These are phyloP conservation scores for Acacia concinna DNA, from an alignment of 331 rosid species.

Conservation along the genomic window DNA sequence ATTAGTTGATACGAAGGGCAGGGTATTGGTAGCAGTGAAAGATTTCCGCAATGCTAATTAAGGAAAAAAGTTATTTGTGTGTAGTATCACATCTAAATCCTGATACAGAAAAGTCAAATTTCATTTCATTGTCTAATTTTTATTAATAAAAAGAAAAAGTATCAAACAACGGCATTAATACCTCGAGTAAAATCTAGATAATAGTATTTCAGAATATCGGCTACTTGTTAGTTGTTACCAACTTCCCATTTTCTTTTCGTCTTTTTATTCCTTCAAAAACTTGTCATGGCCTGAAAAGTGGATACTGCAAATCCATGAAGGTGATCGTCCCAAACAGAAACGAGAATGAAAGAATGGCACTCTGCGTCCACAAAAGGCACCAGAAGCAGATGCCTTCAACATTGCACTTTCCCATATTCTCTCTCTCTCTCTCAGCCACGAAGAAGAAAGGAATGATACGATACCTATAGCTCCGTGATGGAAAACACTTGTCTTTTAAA, in stretches of 20 bases:
- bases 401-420: conserved; percentile 33
- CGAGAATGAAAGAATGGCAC: not conserved
- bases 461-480: conserved; percentile 27
- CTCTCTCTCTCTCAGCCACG: conserved; percentile 20
- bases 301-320: not conserved
- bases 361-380: not conserved
- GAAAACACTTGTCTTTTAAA: conserved; percentile 29
- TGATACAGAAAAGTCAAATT: no score
- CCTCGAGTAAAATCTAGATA: no score
- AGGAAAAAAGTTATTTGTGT: no score
- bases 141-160: no score
- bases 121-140: no score
- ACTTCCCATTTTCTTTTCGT: not conserved
- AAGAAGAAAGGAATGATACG: conserved; percentile 63
- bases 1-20: no score
- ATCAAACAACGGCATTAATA: no score
- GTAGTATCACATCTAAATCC: no score
- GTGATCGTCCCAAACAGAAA: not conserved
- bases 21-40: no score
- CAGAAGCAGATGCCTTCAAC: conserved; percentile 21
- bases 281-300: not conserved
- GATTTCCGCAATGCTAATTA: no score
- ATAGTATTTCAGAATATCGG: not conserved
- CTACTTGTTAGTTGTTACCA: no score
- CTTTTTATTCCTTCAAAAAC: not conserved